phyloP scores from a whole-genome alignment of 225 moss, liverwort and hornwort species.

The Sphagnum tenellum region DNA sequence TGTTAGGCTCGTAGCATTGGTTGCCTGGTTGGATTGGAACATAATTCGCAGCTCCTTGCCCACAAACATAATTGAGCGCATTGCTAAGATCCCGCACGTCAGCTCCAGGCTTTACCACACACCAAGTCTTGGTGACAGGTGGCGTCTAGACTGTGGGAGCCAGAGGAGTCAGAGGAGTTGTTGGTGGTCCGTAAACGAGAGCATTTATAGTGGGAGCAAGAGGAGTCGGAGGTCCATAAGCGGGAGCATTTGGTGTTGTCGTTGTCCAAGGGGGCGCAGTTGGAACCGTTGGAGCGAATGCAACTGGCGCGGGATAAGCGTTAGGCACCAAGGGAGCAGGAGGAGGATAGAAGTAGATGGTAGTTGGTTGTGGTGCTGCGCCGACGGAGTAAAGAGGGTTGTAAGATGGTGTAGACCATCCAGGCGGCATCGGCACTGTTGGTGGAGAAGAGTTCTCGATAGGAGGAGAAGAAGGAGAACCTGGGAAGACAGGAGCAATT shows the following conservation, averaged over 20 bases:
- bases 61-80: conserved; percentile 44
- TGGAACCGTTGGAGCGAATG: too few species aligned
- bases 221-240: too few species aligned
- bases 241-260: too few species aligned
- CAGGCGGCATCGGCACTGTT: too few species aligned
- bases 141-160: conserved; percentile 14
- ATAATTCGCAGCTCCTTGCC: conserved; percentile 37
- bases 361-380: too few species aligned
- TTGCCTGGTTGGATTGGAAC: conserved; percentile 17
- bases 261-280: too few species aligned
- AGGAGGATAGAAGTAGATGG: too few species aligned
- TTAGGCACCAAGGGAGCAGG: not conserved
- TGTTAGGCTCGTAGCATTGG: conserved; percentile 29
- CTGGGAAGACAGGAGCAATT: not conserved
- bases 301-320: not conserved
- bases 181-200: too few species aligned
- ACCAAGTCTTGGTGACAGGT: conserved; percentile 41
- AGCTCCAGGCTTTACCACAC: conserved; percentile 26
- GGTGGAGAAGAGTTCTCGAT: too few species aligned
- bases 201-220: too few species aligned
- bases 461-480: conserved; percentile 2
- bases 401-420: too few species aligned
- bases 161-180: conserved; percentile 14
- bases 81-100: conserved; percentile 13
- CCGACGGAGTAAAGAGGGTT: too few species aligned